phyloP scores from a whole-genome alignment of 2,329 filamentous ascomycete species.

The Calonectria hawksworthii region DNA sequence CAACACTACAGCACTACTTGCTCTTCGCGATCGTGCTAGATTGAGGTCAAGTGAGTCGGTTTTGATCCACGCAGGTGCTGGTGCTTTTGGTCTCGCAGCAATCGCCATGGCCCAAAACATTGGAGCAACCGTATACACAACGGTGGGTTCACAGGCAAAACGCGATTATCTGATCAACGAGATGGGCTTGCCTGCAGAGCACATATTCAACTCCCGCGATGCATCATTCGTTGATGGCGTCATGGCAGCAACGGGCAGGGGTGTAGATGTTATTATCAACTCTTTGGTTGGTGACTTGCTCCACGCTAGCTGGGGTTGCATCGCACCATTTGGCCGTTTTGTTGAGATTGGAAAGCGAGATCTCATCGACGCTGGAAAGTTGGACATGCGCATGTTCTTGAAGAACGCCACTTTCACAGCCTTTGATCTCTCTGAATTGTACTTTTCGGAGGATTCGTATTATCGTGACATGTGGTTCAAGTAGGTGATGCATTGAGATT shows the following conservation, averaged over 20 bases:
- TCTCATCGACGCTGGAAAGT: slow-evolving; percentile 1
- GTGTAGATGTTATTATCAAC: neutral
- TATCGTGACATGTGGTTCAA: neutral
- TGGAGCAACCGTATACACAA: slow-evolving; percentile 1
- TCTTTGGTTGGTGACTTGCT: neutral
- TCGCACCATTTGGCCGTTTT: slow-evolving; percentile 11
- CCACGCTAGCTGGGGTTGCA: slow-evolving; percentile 3
- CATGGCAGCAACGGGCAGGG: neutral
- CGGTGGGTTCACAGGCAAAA: neutral
- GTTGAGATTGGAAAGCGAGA: slow-evolving; percentile 12
- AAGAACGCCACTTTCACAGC: neutral
- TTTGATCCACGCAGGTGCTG: slow-evolving; percentile 2
- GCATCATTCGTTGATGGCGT: neutral
- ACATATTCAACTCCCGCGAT: neutral
- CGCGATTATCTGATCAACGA: neutral
- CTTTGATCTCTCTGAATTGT: neutral
- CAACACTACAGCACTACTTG: neutral
- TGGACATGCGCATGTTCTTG: slow-evolving; percentile 7
- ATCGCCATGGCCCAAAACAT: neutral
- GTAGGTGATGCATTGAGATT: neutral
- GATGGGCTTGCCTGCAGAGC: neutral
- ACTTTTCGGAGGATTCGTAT: slow-evolving; percentile 3
- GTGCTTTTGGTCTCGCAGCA: neutral
- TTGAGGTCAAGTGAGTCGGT: neutral
- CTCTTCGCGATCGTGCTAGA: neutral